Evolutionary conservation across 805 yeast genomes (phyloP).

Genomic region (Kodamaea neixiangensis): DNA sequence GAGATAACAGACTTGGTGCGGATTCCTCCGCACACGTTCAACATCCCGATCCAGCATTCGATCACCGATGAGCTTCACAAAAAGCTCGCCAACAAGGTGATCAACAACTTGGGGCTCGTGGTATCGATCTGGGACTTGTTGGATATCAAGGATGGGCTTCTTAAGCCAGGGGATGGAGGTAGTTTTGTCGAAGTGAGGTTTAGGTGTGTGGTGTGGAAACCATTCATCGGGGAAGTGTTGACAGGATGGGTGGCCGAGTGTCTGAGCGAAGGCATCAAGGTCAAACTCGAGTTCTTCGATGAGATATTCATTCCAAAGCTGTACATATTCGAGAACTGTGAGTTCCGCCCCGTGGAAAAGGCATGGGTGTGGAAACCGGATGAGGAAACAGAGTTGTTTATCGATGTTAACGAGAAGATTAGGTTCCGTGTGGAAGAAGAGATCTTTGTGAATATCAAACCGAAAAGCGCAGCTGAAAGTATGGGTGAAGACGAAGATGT

Average conservation of each 20-base stretch:
- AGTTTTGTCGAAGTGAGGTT: constrained; percentile 74
- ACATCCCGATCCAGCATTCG: constrained; percentile 68
- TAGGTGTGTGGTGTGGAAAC: constrained; percentile 82
- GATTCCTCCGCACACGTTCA: constrained; percentile 83
- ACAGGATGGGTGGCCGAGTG: constrained; percentile 94
- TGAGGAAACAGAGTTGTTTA: constrained; percentile 71
- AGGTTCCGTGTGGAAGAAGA: constrained; percentile 91
- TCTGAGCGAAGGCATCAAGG: constrained; percentile 82
- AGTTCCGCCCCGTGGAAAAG: constrained; percentile 69
- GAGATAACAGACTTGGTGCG: constrained; percentile 81
- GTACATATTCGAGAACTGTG: constrained; percentile 76
- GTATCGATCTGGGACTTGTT: constrained; percentile 81
- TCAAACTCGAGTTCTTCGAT: constrained; percentile 84
- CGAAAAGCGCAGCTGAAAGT: constrained; percentile 64
- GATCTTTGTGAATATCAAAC: constrained; percentile 79
- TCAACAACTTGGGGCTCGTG: constrained; percentile 82
- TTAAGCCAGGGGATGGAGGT: constrained; percentile 95
- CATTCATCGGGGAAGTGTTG: constrained; percentile 89
- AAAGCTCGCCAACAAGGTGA: constrained; percentile 83
- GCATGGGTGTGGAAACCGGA: constrained; percentile 95
- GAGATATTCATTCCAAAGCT: constrained; percentile 88
- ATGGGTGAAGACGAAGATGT: constrained; percentile 34
- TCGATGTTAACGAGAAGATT: constrained; percentile 89
- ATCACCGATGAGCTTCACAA: constrained; percentile 77
- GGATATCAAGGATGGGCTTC: constrained; percentile 81